Conservation (phyloP, 768 basidiomycete species). For the Hericium erinaceus region DNA sequence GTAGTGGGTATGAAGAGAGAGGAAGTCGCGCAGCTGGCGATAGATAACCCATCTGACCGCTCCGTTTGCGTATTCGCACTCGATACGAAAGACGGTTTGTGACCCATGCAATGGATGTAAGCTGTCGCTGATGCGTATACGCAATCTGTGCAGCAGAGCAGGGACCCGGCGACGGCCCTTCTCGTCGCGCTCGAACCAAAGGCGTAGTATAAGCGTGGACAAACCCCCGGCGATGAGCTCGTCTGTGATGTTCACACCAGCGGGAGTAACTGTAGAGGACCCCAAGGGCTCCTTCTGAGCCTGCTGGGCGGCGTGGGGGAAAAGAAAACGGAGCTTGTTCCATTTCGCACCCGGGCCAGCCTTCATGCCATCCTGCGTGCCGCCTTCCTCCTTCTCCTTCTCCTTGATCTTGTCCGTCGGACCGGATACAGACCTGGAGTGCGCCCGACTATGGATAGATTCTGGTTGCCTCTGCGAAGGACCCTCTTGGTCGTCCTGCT, state of each 20-base stretch:
- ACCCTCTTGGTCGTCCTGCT: not conserved
- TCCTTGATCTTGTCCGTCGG: slow-evolving; percentile 4
- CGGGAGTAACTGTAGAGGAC: slow-evolving; percentile 41
- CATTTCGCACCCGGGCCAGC: slow-evolving; percentile 36
- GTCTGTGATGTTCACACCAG: slow-evolving; percentile 66
- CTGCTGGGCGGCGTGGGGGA: slow-evolving; percentile 43
- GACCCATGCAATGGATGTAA: slow-evolving; percentile 68
- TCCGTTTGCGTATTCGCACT: slow-evolving; percentile 95
- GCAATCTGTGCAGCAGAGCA: slow-evolving; percentile 66
- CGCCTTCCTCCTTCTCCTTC: slow-evolving; percentile 6
- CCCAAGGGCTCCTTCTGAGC: slow-evolving; percentile 21
- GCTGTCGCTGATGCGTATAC: slow-evolving; percentile 81
- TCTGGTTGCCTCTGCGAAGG: not conserved
- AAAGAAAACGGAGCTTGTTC: slow-evolving; percentile 54
- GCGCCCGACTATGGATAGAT: not conserved
- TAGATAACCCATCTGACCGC: slow-evolving; percentile 92
- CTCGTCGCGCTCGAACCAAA: slow-evolving; percentile 87
- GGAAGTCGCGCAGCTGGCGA: slow-evolving; percentile 85
- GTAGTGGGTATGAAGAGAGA: slow-evolving; percentile 86
- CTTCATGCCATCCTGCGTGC: slow-evolving; percentile 14
- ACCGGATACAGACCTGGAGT: not conserved
- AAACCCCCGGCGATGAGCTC: slow-evolving; percentile 77
- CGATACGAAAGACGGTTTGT: slow-evolving; percentile 81
- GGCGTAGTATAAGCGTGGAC: slow-evolving; percentile 64
- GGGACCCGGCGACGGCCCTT: slow-evolving; percentile 76